A percentile compares a stretch with the other conserved stretches of the same genome.
Conservation (phyloP, 2,329 filamentous ascomycete genomes). For the Cryphonectria carpinicola region DNA sequence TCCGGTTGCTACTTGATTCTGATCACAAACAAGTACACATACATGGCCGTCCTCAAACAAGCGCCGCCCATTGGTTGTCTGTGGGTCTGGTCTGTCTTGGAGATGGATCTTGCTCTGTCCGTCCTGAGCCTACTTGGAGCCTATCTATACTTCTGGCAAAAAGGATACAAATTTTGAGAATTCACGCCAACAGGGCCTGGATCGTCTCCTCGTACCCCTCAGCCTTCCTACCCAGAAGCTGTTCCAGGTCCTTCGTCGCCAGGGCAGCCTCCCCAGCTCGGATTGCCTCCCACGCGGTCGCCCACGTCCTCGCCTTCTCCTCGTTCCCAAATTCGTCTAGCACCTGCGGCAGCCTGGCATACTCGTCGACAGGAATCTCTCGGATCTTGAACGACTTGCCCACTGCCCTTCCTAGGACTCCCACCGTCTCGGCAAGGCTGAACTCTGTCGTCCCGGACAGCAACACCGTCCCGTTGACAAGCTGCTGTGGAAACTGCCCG, state of each 20-base stretch:
- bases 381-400: slow-evolving; percentile 38
- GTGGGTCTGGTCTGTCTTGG: slow-evolving; percentile 92
- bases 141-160: slow-evolving; percentile 50
- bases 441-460: slow-evolving; percentile 34
- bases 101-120: slow-evolving; percentile 74
- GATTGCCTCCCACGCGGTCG: slow-evolving; percentile 52
- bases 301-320: slow-evolving; percentile 48
- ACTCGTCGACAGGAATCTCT: slow-evolving; percentile 47
- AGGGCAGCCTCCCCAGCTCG: slow-evolving; percentile 47
- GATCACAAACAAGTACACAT: slow-evolving; percentile 78
- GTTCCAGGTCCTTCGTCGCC: slow-evolving; percentile 43
- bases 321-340: slow-evolving; percentile 34
- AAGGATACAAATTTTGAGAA: slow-evolving; percentile 47
- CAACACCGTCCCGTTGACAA: slow-evolving; percentile 33
- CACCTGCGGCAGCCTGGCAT: slow-evolving; percentile 43
- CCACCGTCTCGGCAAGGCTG: slow-evolving; percentile 36
- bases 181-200: slow-evolving; percentile 31
- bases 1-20: slow-evolving; percentile 81
- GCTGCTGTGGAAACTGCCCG: slow-evolving; percentile 27
- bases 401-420: slow-evolving; percentile 31
- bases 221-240: slow-evolving; percentile 47
- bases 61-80: slow-evolving; percentile 86
- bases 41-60: slow-evolving; percentile 88
- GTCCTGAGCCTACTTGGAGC: slow-evolving; percentile 55
- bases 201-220: slow-evolving; percentile 45